phyloP scores from a whole-genome alignment of 2,329 filamentous ascomycete species.

The Teratosphaeria zuluensis region DNA sequence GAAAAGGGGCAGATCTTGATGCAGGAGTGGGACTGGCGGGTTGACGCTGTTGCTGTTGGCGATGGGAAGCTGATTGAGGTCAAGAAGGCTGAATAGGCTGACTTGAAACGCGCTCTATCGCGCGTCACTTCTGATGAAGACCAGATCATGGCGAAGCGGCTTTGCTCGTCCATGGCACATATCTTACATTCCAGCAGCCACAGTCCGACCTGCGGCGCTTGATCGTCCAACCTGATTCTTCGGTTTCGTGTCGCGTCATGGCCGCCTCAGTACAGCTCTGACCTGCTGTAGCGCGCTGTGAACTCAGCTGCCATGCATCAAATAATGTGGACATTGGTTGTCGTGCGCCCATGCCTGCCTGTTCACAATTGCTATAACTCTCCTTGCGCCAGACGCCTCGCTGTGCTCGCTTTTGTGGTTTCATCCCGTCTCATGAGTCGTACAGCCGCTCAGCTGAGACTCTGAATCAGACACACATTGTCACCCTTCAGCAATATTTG shows the following conservation, averaged over 20 bases:
- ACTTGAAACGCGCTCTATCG: neutral
- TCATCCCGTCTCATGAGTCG: neutral
- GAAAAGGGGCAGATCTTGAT: constrained; percentile 58
- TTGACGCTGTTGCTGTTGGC: constrained; percentile 51
- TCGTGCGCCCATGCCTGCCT: neutral
- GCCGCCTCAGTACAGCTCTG: too few relatives aligned
- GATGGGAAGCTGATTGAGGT: constrained; percentile 13
- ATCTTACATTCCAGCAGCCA: neutral
- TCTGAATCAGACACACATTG: constrained; percentile 71
- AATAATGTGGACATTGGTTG: neutral
- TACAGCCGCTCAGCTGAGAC: constrained; percentile 9
- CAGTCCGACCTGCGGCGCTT: neutral
- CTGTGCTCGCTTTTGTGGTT: neutral
- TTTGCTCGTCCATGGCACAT: neutral
- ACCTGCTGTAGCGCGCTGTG: too few relatives aligned
- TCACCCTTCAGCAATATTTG: constrained; percentile 83
- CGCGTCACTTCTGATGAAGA: neutral
- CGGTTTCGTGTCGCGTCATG: too few relatives aligned
- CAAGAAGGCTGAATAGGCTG: neutral
- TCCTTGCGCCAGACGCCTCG: neutral
- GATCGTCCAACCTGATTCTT: too few relatives aligned
- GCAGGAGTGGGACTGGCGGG: constrained; percentile 63
- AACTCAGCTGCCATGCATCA: neutral
- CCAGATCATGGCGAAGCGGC: neutral
- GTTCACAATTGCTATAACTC: neutral